Evolutionary conservation across 208 protist species (phyloP).

Genomic region (Angomonas deanei): DNA sequence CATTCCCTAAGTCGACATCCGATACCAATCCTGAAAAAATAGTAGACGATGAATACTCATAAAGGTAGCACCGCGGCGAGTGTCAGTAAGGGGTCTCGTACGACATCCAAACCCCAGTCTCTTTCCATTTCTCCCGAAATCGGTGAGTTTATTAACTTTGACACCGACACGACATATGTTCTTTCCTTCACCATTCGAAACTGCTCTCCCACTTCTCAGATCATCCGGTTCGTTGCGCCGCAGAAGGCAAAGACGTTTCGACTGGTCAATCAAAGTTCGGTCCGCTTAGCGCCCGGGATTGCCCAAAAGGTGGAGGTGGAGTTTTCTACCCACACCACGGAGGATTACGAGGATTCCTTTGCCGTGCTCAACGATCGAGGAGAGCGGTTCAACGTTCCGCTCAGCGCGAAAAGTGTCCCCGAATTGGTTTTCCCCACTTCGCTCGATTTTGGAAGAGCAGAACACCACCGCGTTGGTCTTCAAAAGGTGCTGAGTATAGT

Average conservation of each 20-base stretch:
- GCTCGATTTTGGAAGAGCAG: slow-evolving; percentile 70
- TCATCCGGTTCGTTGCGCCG: slow-evolving; percentile 73
- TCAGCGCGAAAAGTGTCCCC: slow-evolving; percentile 55
- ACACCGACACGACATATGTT: slow-evolving; percentile 82
- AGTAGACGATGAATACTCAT: neutral
- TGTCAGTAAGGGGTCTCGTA: no score
- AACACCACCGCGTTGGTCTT: slow-evolving; percentile 43
- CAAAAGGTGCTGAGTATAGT: slow-evolving; percentile 41
- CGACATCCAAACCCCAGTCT: slow-evolving; percentile 1
- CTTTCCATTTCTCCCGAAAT: slow-evolving; percentile 12
- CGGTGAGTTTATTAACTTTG: slow-evolving; percentile 83
- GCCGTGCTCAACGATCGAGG: slow-evolving; percentile 63
- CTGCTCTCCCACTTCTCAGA: slow-evolving; percentile 41
- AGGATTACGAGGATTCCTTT: slow-evolving; percentile 76
- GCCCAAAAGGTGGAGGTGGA: slow-evolving; percentile 74
- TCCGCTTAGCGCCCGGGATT: slow-evolving; percentile 67
- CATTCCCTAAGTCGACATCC: no score
- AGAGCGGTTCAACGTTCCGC: slow-evolving; percentile 54
- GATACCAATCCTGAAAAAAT: no score
- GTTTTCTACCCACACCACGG: slow-evolving; percentile 61
- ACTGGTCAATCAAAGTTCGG: slow-evolving; percentile 53
- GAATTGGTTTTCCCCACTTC: slow-evolving; percentile 43
- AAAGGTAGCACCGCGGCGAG: neutral
- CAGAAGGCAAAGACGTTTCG: slow-evolving; percentile 48
- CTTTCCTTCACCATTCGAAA: slow-evolving; percentile 83